These are phyloP conservation scores for Cryptosporidium tyzzeri DNA, from an alignment of 169 alveolate genomes.

Conservation along the genomic window DNA sequence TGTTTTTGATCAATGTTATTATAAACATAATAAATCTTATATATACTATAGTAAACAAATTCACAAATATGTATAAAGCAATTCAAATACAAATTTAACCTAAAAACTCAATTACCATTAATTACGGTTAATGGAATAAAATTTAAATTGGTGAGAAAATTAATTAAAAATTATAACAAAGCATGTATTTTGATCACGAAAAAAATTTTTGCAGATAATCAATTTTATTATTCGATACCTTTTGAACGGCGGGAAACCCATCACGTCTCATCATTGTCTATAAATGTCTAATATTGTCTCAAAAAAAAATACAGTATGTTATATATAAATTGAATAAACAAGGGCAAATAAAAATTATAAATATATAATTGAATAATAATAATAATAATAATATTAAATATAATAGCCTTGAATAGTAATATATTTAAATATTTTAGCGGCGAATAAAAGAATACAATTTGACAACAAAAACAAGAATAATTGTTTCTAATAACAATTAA, in stretches of 20 bases:
- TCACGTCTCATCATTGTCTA: slow-evolving; percentile 33
- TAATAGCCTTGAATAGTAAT: not conserved
- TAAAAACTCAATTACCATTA: too few relatives aligned
- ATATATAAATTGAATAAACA: not conserved
- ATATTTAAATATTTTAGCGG: slow-evolving; percentile 9
- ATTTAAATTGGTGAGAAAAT: too few relatives aligned
- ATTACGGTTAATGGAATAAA: too few relatives aligned
- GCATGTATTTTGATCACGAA: not conserved
- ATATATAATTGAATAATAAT: not conserved
- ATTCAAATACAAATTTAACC: too few relatives aligned
- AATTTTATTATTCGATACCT: not conserved
- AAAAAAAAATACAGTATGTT: not conserved
- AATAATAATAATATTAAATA: not conserved
- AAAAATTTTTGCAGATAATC: too few relatives aligned
- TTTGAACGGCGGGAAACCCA: slow-evolving; percentile 3
- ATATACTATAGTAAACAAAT: too few relatives aligned
- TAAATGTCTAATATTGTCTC: slow-evolving; percentile 34
- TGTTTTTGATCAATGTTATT: not conserved
- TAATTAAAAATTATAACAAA: too few relatives aligned
- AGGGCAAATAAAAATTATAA: not conserved
- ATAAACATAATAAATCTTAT: too few relatives aligned
- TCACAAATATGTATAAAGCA: not conserved
- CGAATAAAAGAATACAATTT: not conserved
- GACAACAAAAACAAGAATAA: not conserved
- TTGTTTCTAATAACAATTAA: not conserved